Conservation (phyloP, 2,329 filamentous ascomycete species). For the Fusarium sp. region DNA sequence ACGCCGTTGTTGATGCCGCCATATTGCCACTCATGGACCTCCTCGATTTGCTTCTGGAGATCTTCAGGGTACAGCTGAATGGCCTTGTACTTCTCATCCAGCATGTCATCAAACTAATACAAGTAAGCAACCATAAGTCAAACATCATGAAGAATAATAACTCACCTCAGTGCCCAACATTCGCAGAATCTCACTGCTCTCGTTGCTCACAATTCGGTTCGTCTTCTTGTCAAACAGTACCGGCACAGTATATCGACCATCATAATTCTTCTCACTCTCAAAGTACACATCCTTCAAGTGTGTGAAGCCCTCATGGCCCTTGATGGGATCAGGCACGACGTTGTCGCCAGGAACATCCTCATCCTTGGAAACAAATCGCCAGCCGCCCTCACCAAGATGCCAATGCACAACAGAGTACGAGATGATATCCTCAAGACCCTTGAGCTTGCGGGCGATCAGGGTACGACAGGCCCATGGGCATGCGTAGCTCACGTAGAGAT, state of each 20-base stretch:
- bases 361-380: slow-evolving; percentile 80
- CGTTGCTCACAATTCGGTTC: slow-evolving; percentile 87
- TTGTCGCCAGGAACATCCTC: slow-evolving; percentile 70
- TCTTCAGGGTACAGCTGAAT: slow-evolving; percentile 76
- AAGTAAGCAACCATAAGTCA: neutral
- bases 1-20: slow-evolving; percentile 78
- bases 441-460: slow-evolving; percentile 88
- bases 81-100: slow-evolving; percentile 69
- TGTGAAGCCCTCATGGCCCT: slow-evolving; percentile 75
- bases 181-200: slow-evolving; percentile 91
- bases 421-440: slow-evolving; percentile 90
- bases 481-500: slow-evolving; percentile 94
- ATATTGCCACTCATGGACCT: slow-evolving; percentile 85
- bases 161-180: slow-evolving; percentile 83
- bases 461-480: slow-evolving; percentile 95
- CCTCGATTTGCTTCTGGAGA: slow-evolving; percentile 78
- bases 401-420: slow-evolving; percentile 88
- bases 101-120: slow-evolving; percentile 76
- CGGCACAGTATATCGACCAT: slow-evolving; percentile 87
- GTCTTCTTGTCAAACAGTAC: slow-evolving; percentile 84
- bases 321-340: slow-evolving; percentile 75
- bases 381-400: slow-evolving; percentile 81
- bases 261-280: slow-evolving; percentile 76
- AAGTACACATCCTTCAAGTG: slow-evolving; percentile 86
- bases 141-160: neutral